Base-by-base conservation (phyloP, 2,329 filamentous ascomycete species). In the Alternaria gaisen region DNA sequence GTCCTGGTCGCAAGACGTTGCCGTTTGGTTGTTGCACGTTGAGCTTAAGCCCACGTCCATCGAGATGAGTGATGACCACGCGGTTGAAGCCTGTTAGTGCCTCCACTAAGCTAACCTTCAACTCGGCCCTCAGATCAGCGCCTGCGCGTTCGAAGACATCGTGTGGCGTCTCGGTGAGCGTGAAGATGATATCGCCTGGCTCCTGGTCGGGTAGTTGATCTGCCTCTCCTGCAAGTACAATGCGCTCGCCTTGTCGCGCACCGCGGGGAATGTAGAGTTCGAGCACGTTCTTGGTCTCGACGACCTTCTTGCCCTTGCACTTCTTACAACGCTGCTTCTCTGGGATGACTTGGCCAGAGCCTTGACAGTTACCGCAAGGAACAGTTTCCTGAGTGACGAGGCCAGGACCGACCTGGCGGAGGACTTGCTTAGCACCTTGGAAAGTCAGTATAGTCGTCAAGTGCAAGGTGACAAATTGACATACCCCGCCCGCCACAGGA, bases 311-410 rank as follows among this genome's bases (percentile, higher is more conserved):
- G 74, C 95, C 95, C 82, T 98, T 98, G 88, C 95, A 99, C 84
- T 95, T 97, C 85, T 97, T 97, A 85, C 95, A 99, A 77, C 93
- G 92, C 75, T 99, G 95, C 84, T 98, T 98, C 75, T 97, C 93
- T 80, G 94, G 94, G 83, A 89, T 97, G 74, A 94, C 89, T 74
- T 90, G 89, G 6, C 95, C 95, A n/a, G 89, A 87, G 34, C 94
- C 94, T 61, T 89, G 86, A 81, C 95, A 99, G 72, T 90, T 89
- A 72, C 91, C 89, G 80, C 95, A 99, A 36, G 89, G 80, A 38
- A 94, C 88, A 7, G 90, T 88, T 72, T 93, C 90, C 73, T 93
- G 91, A 30, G 92, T 92, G 64, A 96, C 89, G 77, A 97, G 75
- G 60, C 94, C 93, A 20, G 94, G 93, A 0, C 94, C 94, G 65